Base-by-base conservation (phyloP, 768 basidiomycete species). In the Fibroporia radiculosa region DNA sequence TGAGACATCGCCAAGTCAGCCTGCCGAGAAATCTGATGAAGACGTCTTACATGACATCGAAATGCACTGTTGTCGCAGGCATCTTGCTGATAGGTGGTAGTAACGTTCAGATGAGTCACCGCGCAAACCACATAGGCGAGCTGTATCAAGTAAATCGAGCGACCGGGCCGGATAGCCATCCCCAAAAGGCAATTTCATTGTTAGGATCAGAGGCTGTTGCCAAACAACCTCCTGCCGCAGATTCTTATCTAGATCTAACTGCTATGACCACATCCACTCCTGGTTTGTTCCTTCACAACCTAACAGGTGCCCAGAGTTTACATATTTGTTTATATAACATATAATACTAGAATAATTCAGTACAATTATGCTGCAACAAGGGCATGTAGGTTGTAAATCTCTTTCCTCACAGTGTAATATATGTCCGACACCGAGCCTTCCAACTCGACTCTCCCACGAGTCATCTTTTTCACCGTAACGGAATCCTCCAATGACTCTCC, bases 361-460 rank as follows among this genome's bases (percentile, higher is more conserved):
- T 32, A 29, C 23, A 54, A 40, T 57, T 56, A 63, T 36, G 86
- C 78, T 24, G 85, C 82, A 49, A 96, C 86, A 36, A 90, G 75
- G 6, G 96, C 96, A 59, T 97, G 90, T 45, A 95, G 66, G 48
- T 77, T 80, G 59, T 97, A 97, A 37, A 99, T 83, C 69, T 91
- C 92, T 57, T 70, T 79, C 54, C 93, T 74, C 42, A 99, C 93
- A 32, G 71, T 75, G 64, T 91, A 93, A 67, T 93, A 99, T 19
- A 92, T 78, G 44, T 82, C 81, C 6, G 90, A 95, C 12, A 88
- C 82, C 35, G 77, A 80, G 10, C 95, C 95, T 63, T 97, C 93
- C 34, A 99, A 57, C 56, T 93, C 90, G 18, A 99, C 80, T 56
- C 75, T 80, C 1, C 92, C 93, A 53, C 82, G 77, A 2, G 75